Conservation (phyloP, 257 asterid genomes). For the Craterostigma plantagineum region DNA sequence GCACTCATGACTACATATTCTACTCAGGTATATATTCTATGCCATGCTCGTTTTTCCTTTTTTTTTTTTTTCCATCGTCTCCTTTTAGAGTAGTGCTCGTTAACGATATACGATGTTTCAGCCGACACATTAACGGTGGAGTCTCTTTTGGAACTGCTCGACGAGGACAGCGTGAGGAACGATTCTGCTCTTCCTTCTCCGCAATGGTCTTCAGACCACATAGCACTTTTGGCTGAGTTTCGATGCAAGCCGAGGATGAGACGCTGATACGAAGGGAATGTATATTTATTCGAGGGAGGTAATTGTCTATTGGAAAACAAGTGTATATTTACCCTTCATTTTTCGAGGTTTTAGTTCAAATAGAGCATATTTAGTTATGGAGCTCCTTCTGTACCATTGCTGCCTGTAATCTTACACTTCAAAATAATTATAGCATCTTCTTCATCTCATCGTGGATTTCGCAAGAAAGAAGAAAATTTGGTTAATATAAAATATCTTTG, state of each 20-base stretch:
- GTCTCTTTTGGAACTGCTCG: slow-evolving; percentile 89
- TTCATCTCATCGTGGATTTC: no score
- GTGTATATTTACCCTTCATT: no score
- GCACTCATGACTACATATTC: slow-evolving; percentile 93
- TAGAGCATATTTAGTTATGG: no score
- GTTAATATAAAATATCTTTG: no score
- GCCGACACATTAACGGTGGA: slow-evolving; percentile 84
- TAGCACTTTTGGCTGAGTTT: slow-evolving; percentile 87
- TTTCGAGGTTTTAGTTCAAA: no score
- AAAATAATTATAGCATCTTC: no score
- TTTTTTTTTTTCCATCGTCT: neutral
- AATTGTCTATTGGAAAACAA: no score
- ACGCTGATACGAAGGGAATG: slow-evolving; percentile 28
- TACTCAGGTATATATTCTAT: slow-evolving; percentile 52
- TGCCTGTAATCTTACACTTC: no score
- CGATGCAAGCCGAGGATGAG: slow-evolving; percentile 71
- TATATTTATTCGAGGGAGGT: slow-evolving; percentile 3
- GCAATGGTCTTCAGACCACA: slow-evolving; percentile 98
- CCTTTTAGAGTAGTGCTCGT: slow-evolving; percentile 1
- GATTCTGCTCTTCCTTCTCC: slow-evolving; percentile 98
- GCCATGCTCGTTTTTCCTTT: no score
- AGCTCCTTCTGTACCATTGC: no score
- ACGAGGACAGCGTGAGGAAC: slow-evolving; percentile 82
- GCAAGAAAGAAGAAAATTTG: no score
- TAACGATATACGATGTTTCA: no score